A percentile compares a stretch with the other conserved stretches of the same genome.
These are phyloP conservation scores for Yarrowia divulgata DNA, from an alignment of 805 yeast species.

Conservation along the genomic window DNA sequence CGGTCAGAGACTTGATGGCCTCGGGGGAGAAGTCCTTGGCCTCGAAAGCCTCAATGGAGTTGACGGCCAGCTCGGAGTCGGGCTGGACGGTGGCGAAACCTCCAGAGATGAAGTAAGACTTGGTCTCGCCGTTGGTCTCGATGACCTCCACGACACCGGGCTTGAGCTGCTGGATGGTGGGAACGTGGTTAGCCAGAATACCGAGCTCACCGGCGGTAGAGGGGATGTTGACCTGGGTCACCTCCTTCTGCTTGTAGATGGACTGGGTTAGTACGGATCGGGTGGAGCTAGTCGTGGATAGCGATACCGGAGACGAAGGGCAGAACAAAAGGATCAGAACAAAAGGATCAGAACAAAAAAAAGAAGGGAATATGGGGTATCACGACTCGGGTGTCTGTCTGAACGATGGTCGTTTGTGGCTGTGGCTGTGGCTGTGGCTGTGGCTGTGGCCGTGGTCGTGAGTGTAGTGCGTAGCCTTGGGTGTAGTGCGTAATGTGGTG, in stretches of 20 bases:
- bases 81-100: slow-evolving; percentile 97
- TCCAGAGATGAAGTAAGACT: slow-evolving; percentile 90
- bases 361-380: neutral
- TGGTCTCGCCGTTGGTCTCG: slow-evolving; percentile 73
- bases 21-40: slow-evolving; percentile 83
- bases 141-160: slow-evolving; percentile 96
- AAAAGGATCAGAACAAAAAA: no score
- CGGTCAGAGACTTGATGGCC: slow-evolving; percentile 77
- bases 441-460: neutral
- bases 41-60: slow-evolving; percentile 95
- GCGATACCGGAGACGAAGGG: no score
- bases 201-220: slow-evolving; percentile 96
- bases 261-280: slow-evolving; percentile 43
- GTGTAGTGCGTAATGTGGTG: neutral
- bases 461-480: neutral
- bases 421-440: no score
- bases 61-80: slow-evolving; percentile 86
- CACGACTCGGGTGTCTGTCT: neutral
- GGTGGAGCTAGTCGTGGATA: no score
- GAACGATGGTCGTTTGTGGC: no score
- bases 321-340: no score
- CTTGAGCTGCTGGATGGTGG: slow-evolving; percentile 92
- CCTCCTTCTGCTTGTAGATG: slow-evolving; percentile 49
- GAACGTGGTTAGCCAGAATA: slow-evolving; percentile 97
- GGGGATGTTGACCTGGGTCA: slow-evolving; percentile 89